Evolutionary conservation across 305 asterid species (phyloP).

Genomic region (Fraxinus velutina): DNA sequence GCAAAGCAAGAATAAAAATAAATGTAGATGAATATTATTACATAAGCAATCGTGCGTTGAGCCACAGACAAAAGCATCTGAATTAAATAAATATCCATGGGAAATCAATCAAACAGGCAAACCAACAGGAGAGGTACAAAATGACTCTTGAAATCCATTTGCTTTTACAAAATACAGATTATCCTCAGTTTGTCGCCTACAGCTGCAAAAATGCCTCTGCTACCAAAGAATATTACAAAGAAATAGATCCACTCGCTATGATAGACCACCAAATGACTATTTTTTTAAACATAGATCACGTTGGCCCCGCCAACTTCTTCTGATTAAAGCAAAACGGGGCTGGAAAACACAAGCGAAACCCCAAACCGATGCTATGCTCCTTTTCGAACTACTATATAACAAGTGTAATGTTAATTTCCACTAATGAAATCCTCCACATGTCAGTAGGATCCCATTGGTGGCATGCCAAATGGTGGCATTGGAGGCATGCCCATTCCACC

Average conservation of each 20-base stretch:
- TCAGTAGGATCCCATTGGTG: slow-evolving; percentile 79
- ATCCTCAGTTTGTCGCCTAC: slow-evolving; percentile 38
- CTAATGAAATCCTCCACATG: slow-evolving; percentile 6
- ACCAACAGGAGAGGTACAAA: neutral
- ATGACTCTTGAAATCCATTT: slow-evolving; percentile 3
- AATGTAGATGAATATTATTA: neutral
- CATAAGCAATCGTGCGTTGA: neutral
- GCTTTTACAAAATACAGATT: slow-evolving; percentile 21
- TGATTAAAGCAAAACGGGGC: slow-evolving; percentile 7
- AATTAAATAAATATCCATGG: neutral
- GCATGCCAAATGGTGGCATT: slow-evolving; percentile 84
- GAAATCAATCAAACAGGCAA: neutral
- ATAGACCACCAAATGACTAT: slow-evolving; percentile 28
- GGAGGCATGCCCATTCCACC: slow-evolving; percentile 90
- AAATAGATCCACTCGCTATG: slow-evolving; percentile 37
- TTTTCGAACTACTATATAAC: neutral
- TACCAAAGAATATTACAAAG: slow-evolving; percentile 55
- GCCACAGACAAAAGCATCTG: neutral
- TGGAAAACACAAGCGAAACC: neutral
- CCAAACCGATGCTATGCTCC: neutral
- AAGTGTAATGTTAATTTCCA: neutral
- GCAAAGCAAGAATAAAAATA: neutral
- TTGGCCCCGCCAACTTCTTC: slow-evolving; percentile 9
- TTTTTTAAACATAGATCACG: slow-evolving; percentile 15
- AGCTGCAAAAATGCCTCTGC: slow-evolving; percentile 48